Percentiles rank a stretch among this genome's conserved stretches.
phyloP scores from a whole-genome alignment of 108 stramenopile species.

The Phaeodactylum tricornutum region DNA sequence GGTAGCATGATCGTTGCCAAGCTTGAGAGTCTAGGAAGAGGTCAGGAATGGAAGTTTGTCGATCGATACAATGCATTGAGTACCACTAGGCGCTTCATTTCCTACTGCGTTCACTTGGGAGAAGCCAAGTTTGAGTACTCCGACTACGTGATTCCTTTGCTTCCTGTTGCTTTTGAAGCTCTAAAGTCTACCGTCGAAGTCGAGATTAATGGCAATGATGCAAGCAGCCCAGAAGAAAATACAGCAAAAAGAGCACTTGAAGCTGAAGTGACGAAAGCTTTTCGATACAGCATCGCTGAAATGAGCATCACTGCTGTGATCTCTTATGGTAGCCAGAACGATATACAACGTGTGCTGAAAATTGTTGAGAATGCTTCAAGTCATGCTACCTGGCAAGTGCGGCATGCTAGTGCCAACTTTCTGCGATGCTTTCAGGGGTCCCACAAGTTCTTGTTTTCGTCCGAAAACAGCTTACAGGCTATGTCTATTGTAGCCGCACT shows the following conservation, averaged over 20 bases:
- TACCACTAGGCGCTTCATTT: constrained; percentile 74
- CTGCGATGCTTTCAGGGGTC: constrained; percentile 74
- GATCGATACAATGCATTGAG: constrained; percentile 59
- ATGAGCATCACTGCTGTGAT: constrained; percentile 61
- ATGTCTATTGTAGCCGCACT: constrained; percentile 48
- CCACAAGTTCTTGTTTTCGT: constrained; percentile 71
- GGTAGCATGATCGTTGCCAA: constrained; percentile 50
- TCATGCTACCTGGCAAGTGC: constrained; percentile 78
- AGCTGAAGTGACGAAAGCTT: constrained; percentile 75
- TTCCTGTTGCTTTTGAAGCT: constrained; percentile 69
- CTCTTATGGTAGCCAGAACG: constrained; percentile 45
- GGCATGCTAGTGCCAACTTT: constrained; percentile 76
- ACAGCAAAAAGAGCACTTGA: constrained; percentile 64
- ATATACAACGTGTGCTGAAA: constrained; percentile 53
- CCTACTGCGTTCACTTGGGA: constrained; percentile 75
- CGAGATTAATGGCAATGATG: constrained; percentile 6
- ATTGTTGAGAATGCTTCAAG: constrained; percentile 31
- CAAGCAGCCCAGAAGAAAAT: constrained; percentile 38
- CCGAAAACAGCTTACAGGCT: constrained; percentile 35
- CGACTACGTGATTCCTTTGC: constrained; percentile 60
- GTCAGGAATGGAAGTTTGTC: constrained; percentile 33
- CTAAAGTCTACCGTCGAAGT: constrained; percentile 42
- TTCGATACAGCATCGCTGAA: constrained; percentile 64
- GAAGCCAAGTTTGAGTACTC: constrained; percentile 74
- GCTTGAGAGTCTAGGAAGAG: constrained; percentile 24